Conservation (phyloP, 2,329 filamentous ascomycete species). For the Monilinia vaccinii-corymbosi region DNA sequence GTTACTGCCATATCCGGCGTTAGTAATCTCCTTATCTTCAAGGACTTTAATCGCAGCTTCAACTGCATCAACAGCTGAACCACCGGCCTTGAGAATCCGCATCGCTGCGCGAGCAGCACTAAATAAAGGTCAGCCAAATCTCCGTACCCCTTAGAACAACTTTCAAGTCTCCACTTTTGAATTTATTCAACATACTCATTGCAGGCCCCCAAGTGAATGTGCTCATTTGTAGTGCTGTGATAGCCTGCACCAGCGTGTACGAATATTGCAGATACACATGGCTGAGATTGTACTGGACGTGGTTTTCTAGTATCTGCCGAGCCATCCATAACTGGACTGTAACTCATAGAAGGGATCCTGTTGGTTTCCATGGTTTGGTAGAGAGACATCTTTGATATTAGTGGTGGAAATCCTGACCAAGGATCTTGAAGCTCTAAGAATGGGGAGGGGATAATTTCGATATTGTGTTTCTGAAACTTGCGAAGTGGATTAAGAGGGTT, state of each 20-base stretch:
- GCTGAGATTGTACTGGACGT: constrained; percentile 6
- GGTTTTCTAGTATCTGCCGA: constrained; percentile 19
- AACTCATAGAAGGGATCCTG: neutral
- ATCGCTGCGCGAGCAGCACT: constrained; percentile 82
- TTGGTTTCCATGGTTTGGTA: neutral
- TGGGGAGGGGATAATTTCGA: constrained; percentile 13
- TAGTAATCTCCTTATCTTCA: constrained; percentile 93
- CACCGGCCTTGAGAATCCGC: constrained; percentile 68
- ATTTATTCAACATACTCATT: constrained; percentile 57
- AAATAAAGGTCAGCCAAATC: constrained; percentile 9
- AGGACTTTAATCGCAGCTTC: constrained; percentile 81
- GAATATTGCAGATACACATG: constrained; percentile 64
- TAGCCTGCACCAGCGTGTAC: constrained; percentile 94
- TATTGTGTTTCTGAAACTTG: constrained; percentile 9
- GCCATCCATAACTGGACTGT: constrained; percentile 23
- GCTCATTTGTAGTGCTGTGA: constrained; percentile 81
- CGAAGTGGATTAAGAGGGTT: constrained; percentile 14
- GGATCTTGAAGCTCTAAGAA: constrained; percentile 10
- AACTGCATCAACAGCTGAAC: constrained; percentile 76
- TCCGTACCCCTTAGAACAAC: constrained; percentile 14
- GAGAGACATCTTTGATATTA: neutral
- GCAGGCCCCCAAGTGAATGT: constrained; percentile 75
- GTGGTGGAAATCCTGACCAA: constrained; percentile 6
- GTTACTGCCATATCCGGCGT: constrained; percentile 93
- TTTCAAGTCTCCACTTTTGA: neutral